Base-by-base conservation (phyloP, 345 rosid species). In the Eucalyptus erythrocorys region DNA sequence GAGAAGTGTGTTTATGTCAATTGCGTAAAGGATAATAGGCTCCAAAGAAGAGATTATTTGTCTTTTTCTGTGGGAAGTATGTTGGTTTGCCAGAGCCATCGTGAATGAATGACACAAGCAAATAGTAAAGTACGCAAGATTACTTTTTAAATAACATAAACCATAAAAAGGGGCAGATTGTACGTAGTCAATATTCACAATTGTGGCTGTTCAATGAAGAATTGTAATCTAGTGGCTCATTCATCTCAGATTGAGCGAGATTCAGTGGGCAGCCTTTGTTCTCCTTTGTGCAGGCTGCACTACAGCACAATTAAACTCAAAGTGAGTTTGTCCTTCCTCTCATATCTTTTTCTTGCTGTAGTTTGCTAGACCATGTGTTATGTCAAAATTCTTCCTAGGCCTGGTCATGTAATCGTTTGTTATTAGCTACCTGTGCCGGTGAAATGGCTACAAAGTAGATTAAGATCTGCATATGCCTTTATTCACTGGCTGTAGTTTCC, bases 211-310 rank as follows among this genome's bases (percentile, higher is more conserved):
- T 76, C 27, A 19, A 76, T 1, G 47, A 76, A 19, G 27, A 37
- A 76, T 37, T 76, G 82, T 71, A 71, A 71, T 87, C 87, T 80
- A 34, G 37, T 7, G 17, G 22, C 59, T 32, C 86, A 21, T n/a
- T 66, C 27, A 21, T 90, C 92, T 87, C 96, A 97, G 99, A 90
- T 94, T 98, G 90, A 98, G 97, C 53, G 97, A 97, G 94, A 96
- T 98, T 91, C 99, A 97, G 86, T 98, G 99, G 99, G 97, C 97
- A 13, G 99, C 97, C 87, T 98, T 98, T 93, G 91, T 97, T 89
- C 93, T 98, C 68, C 92, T 98, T 89, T 96, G 99, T 92, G 96
- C 98, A 79, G 98, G 99, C 86, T 98, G 99, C 94, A 98, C 98
- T 89, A 97, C 99, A 64, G 99, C 99, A 42, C 99, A 98, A 89